Evolutionary conservation across 2,329 filamentous ascomycete species (phyloP), one percentile per base, ranked within the genome.

Genomic region (Venturiaceae sp.): DNA sequence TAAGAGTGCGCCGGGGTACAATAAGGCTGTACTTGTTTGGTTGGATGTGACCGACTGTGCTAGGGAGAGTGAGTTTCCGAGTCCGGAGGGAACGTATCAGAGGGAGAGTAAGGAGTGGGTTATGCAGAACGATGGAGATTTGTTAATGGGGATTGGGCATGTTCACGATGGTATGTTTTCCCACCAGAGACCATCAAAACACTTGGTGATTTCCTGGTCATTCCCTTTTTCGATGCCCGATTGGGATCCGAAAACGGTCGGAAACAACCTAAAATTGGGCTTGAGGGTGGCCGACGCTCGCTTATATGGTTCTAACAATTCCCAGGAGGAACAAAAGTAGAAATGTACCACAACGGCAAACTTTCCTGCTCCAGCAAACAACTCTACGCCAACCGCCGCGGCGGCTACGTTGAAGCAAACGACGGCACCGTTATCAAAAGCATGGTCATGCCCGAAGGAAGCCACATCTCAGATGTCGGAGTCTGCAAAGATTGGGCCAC

Each of bases 401-500:
- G 54, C 34, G 32, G 36, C 21, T 54, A 54, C n/a, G 36, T 44
- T n/a, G 37, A 39, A 32, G n/a, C 36, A 1, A 32, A 16, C 1
- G 54, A 56, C 23, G 54, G 36, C 16, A 56, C 19, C 14, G 37
- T 44, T 5, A 32, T 21, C 13, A 16, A 56, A 19, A 21, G 9
- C 23, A 41, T 56, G 33, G 26, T 44, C 13, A 32, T 56, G 54
- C 19, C 54, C 8, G 34, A 39, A n/a, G 36, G 36, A 7, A 54
- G 52, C 21, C 52, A 54, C 26, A 54, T 54, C 7, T 36, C 32
- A 19, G 52, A 54, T 54, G 52, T 54, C 7, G 52, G 52, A 26
- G 30, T 54, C 21, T 58, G 57, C 33, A 33, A 58, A n/a, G 47
- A 58, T 53, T 36, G 23, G 36, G 39, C 13, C 11, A 28, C 53